A percentile compares a stretch with the other conserved stretches of the same genome.
phyloP scores from a whole-genome alignment of 2,329 filamentous ascomycete genomes.

The Endocalyx cinctus region DNA sequence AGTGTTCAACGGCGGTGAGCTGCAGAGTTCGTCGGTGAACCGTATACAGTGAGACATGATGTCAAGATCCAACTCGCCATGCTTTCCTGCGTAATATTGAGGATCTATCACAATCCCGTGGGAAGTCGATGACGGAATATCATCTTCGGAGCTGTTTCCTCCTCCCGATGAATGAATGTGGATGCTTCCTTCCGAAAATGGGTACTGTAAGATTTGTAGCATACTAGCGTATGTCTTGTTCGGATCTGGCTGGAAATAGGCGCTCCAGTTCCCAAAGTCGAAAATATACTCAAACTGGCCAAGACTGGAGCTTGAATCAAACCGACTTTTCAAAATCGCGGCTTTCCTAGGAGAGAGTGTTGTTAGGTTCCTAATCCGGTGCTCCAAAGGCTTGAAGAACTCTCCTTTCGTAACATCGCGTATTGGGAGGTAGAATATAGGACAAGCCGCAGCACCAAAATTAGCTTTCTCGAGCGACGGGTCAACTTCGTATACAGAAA shows the following conservation, averaged over 20 bases:
- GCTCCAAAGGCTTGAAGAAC: conserved; percentile 14
- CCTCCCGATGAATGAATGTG: conserved; percentile 31
- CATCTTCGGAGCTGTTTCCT: no score
- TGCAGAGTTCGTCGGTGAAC: conserved; percentile 35
- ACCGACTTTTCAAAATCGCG: conserved; percentile 27
- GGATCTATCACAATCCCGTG: conserved; percentile 36
- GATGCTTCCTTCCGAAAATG: conserved; percentile 43
- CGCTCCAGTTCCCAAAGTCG: conserved; percentile 43
- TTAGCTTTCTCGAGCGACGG: conserved; percentile 34
- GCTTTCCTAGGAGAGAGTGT: conserved; percentile 15
- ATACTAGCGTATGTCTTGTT: conserved; percentile 44
- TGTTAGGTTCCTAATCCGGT: background rate
- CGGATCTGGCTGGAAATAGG: conserved; percentile 27
- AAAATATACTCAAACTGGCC: conserved; percentile 48
- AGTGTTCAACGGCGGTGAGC: conserved; percentile 30
- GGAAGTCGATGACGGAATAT: conserved; percentile 5
- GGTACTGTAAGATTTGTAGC: conserved; percentile 47
- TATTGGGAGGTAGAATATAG: conserved; percentile 39
- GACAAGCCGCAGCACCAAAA: conserved; percentile 20
- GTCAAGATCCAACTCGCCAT: conserved; percentile 38
- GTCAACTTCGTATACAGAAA: conserved; percentile 42
- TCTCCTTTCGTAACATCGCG: conserved; percentile 25
- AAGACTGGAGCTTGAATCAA: conserved; percentile 25
- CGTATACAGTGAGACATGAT: conserved; percentile 36
- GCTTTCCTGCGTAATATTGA: conserved; percentile 32